Conservation (phyloP, 371 early-diverging fungal species). For the Chytridiales sp. region DNA sequence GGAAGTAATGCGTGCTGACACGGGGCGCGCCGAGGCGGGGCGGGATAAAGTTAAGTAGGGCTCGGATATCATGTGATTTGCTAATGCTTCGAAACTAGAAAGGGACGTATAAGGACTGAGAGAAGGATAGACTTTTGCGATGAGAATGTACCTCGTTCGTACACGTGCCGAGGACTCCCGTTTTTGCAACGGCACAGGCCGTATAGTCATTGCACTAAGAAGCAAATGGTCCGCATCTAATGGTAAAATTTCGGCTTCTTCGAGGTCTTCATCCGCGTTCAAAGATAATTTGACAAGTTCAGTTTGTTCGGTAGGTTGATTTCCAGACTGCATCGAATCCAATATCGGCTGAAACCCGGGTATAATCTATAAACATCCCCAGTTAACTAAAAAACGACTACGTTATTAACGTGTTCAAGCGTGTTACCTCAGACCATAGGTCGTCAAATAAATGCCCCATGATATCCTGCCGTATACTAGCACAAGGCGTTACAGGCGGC, state of each 20-base stretch:
- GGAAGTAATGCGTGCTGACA: constrained; percentile 12
- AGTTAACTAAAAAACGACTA: neutral
- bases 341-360: constrained; percentile 27
- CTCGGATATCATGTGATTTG: too few species aligned
- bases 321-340: neutral
- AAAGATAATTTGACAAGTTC: constrained; percentile 8
- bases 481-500: constrained; percentile 34
- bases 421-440: constrained; percentile 37
- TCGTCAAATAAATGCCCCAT: constrained; percentile 35
- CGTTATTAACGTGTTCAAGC: too few species aligned
- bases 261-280: constrained; percentile 4
- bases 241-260: constrained; percentile 20
- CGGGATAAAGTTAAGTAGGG: neutral
- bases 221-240: constrained; percentile 5
- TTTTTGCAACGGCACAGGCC: constrained; percentile 32
- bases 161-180: constrained; percentile 33
- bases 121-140: neutral
- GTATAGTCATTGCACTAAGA: constrained; percentile 38
- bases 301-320: neutral
- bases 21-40: constrained; percentile 8
- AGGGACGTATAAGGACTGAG: too few species aligned
- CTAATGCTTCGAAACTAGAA: too few species aligned
- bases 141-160: constrained; percentile 15
- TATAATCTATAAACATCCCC: constrained; percentile 10
- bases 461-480: constrained; percentile 38